Conservation (phyloP, 2,329 filamentous ascomycete species). For the Sordariomycetes sp. region DNA sequence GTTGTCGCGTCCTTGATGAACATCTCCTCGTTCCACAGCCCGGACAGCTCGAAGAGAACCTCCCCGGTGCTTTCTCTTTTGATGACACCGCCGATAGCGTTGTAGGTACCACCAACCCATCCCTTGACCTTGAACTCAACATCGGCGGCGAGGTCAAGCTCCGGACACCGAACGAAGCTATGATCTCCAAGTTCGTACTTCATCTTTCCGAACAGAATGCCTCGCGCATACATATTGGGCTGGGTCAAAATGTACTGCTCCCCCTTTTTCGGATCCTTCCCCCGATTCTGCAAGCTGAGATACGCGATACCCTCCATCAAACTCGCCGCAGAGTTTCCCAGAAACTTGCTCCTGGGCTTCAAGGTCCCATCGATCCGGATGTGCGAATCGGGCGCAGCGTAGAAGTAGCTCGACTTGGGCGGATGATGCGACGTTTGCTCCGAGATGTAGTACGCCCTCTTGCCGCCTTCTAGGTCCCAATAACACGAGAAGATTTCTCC, state of each 20-base stretch:
- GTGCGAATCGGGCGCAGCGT: constrained; percentile 87
- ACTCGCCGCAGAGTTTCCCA: constrained; percentile 95
- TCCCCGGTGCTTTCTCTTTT: constrained; percentile 83
- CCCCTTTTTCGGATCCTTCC: constrained; percentile 52
- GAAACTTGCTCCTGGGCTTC: constrained; percentile 88
- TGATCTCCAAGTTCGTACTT: constrained; percentile 98
- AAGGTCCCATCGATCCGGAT: constrained; percentile 93
- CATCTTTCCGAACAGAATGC: constrained; percentile 98
- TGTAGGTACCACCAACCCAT: constrained; percentile 93
- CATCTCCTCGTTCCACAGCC: constrained; percentile 94
- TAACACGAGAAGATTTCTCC: constrained; percentile 93
- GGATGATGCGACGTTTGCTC: constrained; percentile 98
- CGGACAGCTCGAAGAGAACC: constrained; percentile 81
- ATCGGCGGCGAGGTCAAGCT: constrained; percentile 77
- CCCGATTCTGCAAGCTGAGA: constrained; percentile 71
- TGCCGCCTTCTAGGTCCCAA: constrained; percentile 83
- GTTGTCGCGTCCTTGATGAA: constrained; percentile 80
- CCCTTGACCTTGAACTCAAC: constrained; percentile 98
- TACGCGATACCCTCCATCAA: constrained; percentile 97
- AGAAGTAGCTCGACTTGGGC: constrained; percentile 98
- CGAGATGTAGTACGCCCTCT: constrained; percentile 87
- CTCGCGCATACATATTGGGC: constrained; percentile 97
- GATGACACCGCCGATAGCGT: constrained; percentile 86
- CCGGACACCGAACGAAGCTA: constrained; percentile 85
- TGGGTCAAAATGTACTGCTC: constrained; percentile 94